Base-by-base conservation (phyloP, 192 early-diverging fungal genomes). In the Lunasporangiospora selenospora region DNA sequence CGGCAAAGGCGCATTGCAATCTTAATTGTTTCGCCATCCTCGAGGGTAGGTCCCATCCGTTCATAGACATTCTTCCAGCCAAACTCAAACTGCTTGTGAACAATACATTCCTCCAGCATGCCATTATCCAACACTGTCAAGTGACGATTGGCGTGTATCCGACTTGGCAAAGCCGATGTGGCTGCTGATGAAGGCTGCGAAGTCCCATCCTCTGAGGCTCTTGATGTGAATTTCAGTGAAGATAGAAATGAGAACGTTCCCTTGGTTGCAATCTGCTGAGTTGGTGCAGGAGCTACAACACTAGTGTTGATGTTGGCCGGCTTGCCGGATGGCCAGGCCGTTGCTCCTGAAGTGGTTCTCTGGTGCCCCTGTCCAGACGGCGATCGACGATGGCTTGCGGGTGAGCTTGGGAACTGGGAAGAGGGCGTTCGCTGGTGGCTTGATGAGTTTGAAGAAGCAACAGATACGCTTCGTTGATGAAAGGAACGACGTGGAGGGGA, bases 1-100 rank as follows among this genome's bases (percentile, higher is more conserved):
- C 49, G 57, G 43, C 69, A 73, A 23, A 73, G 54, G 13, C 69
- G 59, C 69, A 73, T 73, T 4, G 60, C 60, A 36, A 73, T 73
- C 55, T 26, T 62, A 19, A 61, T 39, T 0, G 69, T 73, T 3
- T 73, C 69, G 0, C 49, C 44, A 45, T 73, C 61, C 26, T 73
- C 69, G 4, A 73, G 40, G 36, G 69, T 4, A 21, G 69, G 19
- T 0, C 69, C 69, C 69, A 73, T 73, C 6, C 55, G 55, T 47
- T 73, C 69, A 23, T 73, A 73, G 9, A 73, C 41, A 3, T 73
- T 40, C 27, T 39, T 62, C 69, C 69, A 73, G 3, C 69, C 69
- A 33, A 58, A 73, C 36, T 73, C 69, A 37, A 63, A 73, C 36
- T 62, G 46, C 41, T 62, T 63, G 37, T 73, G 61, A 27, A 18